Base-by-base conservation (phyloP, 352 stramenopile genomes). In the Aphanomyces stellatus region DNA sequence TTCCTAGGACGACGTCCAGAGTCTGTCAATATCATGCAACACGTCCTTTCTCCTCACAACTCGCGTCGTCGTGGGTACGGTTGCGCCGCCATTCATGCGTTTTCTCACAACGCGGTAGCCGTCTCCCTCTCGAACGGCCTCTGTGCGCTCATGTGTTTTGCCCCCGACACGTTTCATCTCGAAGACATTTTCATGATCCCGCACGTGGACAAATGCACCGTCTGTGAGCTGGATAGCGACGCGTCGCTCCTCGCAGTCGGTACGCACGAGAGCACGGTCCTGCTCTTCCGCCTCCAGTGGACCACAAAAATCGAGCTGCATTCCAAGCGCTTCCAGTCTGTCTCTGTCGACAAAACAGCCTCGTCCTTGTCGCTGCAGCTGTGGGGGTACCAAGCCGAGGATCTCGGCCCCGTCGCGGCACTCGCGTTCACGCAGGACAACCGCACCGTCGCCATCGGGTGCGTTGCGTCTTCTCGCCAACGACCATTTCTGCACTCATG, bases 341-440 rank as follows among this genome's bases (percentile, higher is more conserved):
- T 51, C 11, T 28, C 28, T 13, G 55, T 63, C 5, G 24, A 53
- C 6, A 34, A 28, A 17, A 53, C 19, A 17, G 13, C 17, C 1
- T 1, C 34, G 2, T n/a, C 13, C 4, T 28, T 65, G 5, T 67
- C 60, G 31, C 75, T 95, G 48, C 55, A 35, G 4, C 70, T 76
- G 1, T 90, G 84, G 83, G 86, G 86, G 0, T 95, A 91, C 53
- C 56, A 64, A 3, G 53, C 72, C 0, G 60, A 75, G 1, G 82
- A 91, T 55, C 56, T 89, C 4, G 86, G 86, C 0, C 68, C 71
- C 5, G 82, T 95, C 3, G 82, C 78, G 6, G 46, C 76, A 4
- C 71, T 95, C 24, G 81, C 84, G 31, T 95, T 85, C 81, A 85
- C 82, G 4, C 37, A 78, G 24, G 82, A 92, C 42, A 74, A 74